Conservation (phyloP, 225 moss, liverwort and hornwort species). For the Bryoerythrophyllum caledonicum region DNA sequence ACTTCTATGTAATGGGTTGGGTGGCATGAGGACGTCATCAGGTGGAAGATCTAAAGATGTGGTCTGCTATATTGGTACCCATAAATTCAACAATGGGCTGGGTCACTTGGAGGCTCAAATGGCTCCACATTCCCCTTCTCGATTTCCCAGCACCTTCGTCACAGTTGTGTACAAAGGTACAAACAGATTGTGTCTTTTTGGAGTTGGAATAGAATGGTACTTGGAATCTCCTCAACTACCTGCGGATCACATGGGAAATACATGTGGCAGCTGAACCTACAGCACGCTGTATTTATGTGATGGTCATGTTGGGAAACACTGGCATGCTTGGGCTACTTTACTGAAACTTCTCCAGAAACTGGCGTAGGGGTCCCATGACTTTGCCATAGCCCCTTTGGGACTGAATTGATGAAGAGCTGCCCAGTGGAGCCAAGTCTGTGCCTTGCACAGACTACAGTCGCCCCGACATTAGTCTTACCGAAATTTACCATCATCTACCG, state of each 20-base stretch:
- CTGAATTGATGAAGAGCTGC: neutral
- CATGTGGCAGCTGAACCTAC: too few relatives aligned
- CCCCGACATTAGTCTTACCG: too few relatives aligned
- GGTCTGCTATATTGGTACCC: rapidly evolving
- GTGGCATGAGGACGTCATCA: neutral
- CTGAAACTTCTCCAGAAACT: neutral
- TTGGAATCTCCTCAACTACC: neutral
- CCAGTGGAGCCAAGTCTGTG: neutral
- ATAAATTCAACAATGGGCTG: neutral
- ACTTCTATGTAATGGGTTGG: neutral
- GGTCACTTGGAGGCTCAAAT: neutral
- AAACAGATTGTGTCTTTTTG: neutral
- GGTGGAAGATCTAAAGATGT: neutral
- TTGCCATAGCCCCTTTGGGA: too few relatives aligned
- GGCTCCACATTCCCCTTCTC: neutral
- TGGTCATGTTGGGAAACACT: neutral
- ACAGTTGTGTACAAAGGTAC: too few relatives aligned
- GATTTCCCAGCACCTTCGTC: neutral
- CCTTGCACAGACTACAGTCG: neutral
- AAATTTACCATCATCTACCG: too few relatives aligned
- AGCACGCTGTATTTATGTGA: neutral
- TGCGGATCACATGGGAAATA: too few relatives aligned
- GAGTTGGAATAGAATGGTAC: neutral
- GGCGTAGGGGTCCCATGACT: neutral
- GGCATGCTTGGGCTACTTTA: too few relatives aligned